Evolutionary conservation across 2,329 filamentous ascomycete species (phyloP).

Genomic region (Microsporum ferrugineum): DNA sequence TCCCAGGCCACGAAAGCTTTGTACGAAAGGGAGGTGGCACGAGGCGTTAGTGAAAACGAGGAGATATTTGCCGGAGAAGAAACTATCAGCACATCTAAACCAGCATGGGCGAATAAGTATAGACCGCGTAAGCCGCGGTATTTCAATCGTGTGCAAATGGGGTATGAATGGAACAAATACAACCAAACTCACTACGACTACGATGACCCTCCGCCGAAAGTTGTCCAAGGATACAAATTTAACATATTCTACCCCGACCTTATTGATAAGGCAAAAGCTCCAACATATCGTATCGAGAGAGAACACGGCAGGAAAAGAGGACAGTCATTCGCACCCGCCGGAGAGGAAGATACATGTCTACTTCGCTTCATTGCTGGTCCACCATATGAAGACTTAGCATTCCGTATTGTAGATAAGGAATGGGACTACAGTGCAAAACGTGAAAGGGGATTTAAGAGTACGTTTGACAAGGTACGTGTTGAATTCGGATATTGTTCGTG

Average conservation of each 20-base stretch:
- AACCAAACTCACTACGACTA: slow-evolving; percentile 99
- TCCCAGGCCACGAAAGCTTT: slow-evolving; percentile 78
- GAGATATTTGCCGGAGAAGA: slow-evolving; percentile 93
- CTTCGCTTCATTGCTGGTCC: slow-evolving; percentile 92
- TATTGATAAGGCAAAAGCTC: slow-evolving; percentile 86
- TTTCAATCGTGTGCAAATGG: slow-evolving; percentile 97
- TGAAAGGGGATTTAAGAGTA: slow-evolving; percentile 89
- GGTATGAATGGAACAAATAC: slow-evolving; percentile 99
- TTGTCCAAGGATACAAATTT: slow-evolving; percentile 98
- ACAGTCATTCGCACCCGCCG: slow-evolving; percentile 83
- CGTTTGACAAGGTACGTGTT: slow-evolving; percentile 79
- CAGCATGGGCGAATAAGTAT: slow-evolving; percentile 74
- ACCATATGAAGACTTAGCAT: slow-evolving; percentile 93
- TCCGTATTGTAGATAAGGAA: slow-evolving; percentile 93
- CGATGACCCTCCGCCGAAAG: slow-evolving; percentile 93
- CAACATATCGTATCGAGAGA: slow-evolving; percentile 89
- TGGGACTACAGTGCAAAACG: slow-evolving; percentile 98
- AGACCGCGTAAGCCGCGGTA: slow-evolving; percentile 85
- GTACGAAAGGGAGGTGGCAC: slow-evolving; percentile 85
- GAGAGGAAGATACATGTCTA: slow-evolving; percentile 92
- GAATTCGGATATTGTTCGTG: background rate
- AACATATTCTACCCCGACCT: slow-evolving; percentile 98
- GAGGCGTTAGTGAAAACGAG: slow-evolving; percentile 84
- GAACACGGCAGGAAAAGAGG: slow-evolving; percentile 82
- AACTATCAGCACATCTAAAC: slow-evolving; percentile 53